phyloP scores from a whole-genome alignment of 257 asterid species.

The Nicotiana otophora region DNA sequence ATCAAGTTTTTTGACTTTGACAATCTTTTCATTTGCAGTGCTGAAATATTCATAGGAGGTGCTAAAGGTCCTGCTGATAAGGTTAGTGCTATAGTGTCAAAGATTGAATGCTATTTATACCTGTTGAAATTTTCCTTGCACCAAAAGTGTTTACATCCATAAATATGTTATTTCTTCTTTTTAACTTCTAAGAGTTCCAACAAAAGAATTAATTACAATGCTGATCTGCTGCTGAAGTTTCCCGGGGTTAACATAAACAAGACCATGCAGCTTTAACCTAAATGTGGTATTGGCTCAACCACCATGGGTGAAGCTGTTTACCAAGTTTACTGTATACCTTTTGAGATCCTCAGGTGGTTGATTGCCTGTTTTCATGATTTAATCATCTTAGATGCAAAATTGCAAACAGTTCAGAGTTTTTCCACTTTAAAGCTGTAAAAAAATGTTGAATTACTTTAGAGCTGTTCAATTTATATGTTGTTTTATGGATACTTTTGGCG shows the following conservation, averaged over 20 bases:
- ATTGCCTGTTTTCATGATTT: background rate
- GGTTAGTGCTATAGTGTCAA: conserved; percentile 39
- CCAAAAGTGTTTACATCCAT: background rate
- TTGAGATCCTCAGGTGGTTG: background rate
- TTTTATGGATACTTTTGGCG: background rate
- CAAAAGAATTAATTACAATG: background rate
- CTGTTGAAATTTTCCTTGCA: background rate
- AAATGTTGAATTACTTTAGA: background rate
- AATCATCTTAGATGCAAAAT: background rate
- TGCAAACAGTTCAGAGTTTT: background rate
- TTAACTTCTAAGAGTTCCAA: background rate
- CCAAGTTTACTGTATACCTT: background rate
- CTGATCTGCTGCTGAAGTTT: background rate
- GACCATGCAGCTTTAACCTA: background rate
- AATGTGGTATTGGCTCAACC: background rate
- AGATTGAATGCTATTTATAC: background rate
- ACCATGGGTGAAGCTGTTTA: background rate
- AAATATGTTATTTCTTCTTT: background rate
- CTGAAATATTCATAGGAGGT: conserved; percentile 89
- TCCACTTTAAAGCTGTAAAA: background rate
- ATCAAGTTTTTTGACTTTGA: background rate
- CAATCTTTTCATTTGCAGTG: conserved; percentile 51
- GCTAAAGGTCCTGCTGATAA: conserved; percentile 85
- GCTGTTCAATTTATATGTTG: background rate
- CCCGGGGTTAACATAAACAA: background rate